Percentiles rank a stretch among this genome's conserved stretches.
phyloP scores from a whole-genome alignment of 441 rosid species.

The Geranium incanum region DNA sequence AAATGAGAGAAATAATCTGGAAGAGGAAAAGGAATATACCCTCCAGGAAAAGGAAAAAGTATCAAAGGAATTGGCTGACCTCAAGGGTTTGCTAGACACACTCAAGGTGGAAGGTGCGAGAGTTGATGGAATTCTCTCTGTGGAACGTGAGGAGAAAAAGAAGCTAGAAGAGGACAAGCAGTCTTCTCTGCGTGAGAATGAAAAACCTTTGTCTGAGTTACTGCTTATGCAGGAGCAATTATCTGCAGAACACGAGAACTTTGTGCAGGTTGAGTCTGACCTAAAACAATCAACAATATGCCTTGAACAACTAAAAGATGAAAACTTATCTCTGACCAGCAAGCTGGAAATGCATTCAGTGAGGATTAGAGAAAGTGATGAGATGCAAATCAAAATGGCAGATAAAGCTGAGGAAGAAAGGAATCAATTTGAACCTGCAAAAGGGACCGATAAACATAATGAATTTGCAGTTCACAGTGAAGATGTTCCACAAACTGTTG shows the following conservation, averaged over 20 bases:
- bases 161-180: constrained; percentile 46
- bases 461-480: constrained; percentile 28
- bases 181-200: constrained; percentile 37
- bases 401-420: constrained; percentile 26
- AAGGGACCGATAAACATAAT: constrained; percentile 21
- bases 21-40: constrained; percentile 53
- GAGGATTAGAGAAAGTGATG: constrained; percentile 34
- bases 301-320: constrained; percentile 52
- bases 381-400: constrained; percentile 25
- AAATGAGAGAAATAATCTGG: constrained; percentile 42
- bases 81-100: constrained; percentile 32
- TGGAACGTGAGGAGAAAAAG: constrained; percentile 36
- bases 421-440: constrained; percentile 25
- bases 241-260: constrained; percentile 37
- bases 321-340: constrained; percentile 42
- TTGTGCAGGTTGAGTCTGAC: constrained; percentile 38
- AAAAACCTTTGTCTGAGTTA: constrained; percentile 54
- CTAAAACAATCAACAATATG: constrained; percentile 36
- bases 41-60: constrained; percentile 33
- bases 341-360: constrained; percentile 39
- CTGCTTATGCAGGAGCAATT: constrained; percentile 49
- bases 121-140: constrained; percentile 34
- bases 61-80: constrained; percentile 34
- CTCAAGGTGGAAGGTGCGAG: constrained; percentile 41
- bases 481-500: constrained; percentile 22